These are phyloP conservation scores for Elsinoe necatrix DNA, from an alignment of 2,329 filamentous ascomycete species.

Conservation along the genomic window DNA sequence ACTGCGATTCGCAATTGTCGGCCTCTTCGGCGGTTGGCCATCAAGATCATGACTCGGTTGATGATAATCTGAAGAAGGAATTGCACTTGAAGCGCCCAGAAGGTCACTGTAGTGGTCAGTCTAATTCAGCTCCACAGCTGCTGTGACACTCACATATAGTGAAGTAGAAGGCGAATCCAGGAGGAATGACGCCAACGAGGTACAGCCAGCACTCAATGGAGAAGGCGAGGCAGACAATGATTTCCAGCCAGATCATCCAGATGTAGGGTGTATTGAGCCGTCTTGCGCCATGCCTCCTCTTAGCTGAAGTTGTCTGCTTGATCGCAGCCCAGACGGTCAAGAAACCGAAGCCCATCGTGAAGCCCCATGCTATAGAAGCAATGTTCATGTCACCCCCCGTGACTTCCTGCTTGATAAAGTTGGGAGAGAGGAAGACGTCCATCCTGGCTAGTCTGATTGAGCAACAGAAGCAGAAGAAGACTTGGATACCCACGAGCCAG, in stretches of 20 bases:
- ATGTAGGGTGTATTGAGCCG: slow-evolving; percentile 31
- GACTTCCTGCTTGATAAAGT: slow-evolving; percentile 15
- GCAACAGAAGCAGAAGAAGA: neutral
- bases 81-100: slow-evolving; percentile 21
- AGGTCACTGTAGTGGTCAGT: slow-evolving; percentile 20
- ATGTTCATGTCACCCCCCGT: slow-evolving; percentile 18
- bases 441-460: slow-evolving; percentile 6
- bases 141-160: neutral
- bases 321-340: slow-evolving; percentile 33
- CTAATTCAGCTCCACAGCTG: too few species aligned
- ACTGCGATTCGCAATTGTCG: slow-evolving; percentile 31
- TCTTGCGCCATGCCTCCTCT: slow-evolving; percentile 27
- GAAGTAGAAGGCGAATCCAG: slow-evolving; percentile 12
- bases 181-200: slow-evolving; percentile 18
- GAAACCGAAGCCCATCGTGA: slow-evolving; percentile 37
- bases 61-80: slow-evolving; percentile 33
- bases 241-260: slow-evolving; percentile 43
- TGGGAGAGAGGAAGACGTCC: slow-evolving; percentile 16
- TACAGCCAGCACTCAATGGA: slow-evolving; percentile 34
- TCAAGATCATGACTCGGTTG: slow-evolving; percentile 27
- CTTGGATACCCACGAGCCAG: slow-evolving; percentile 2
- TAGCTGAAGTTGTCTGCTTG: slow-evolving; percentile 26
- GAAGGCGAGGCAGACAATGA: slow-evolving; percentile 37
- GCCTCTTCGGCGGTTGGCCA: slow-evolving; percentile 20
- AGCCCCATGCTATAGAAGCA: slow-evolving; percentile 24